Base-by-base conservation (phyloP, 176 grass and related monocot genomes). In the Phragmites australis region DNA sequence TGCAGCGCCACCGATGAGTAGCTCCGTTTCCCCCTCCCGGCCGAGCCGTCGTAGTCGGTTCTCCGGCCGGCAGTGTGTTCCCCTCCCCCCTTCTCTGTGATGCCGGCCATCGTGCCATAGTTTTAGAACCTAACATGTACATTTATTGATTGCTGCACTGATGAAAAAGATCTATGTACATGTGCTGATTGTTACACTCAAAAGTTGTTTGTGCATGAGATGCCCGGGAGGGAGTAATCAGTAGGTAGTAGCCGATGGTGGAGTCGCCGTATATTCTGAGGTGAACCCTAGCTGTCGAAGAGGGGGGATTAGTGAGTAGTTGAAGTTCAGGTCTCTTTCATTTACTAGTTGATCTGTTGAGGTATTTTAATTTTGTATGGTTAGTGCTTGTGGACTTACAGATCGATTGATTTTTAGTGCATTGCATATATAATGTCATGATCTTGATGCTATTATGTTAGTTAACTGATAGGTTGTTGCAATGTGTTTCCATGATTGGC, bases 231-330 rank as follows among this genome's bases (percentile, higher is more conserved):
- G 53, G 37, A 31, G 9, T 39, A 17, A 22, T 40, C 34, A 0
- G 15, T 48, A 6, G 22, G 65, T 62, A 44, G 66, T 6, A 19
- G 42, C 40, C 25, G 22, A 42, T 3, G 53, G 15, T 60, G 39
- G 45, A 7, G 13, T 17, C 22, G 46, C 45, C 40, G 26, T 34
- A 3, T 77, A 2, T 34, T 49, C 27, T 64, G 27, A 23, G 7
- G 6, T n/a, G 50, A 88, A 88, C 80, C 74, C 80, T 65, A 78
- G 41, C 5, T 56, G 14, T 27, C 18, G 2, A 13, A 12, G 49
- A 50, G 63, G 55, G 25, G 21, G 4, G 3, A 26, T 76, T 29
- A 49, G 9, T 37, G 49, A 14, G 26, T 40, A 1, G 25, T 43
- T 26, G 0, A 46, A 57, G 6, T 22, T 17, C 15, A 48, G 3